Percentiles rank a stretch among this genome's conserved stretches.
These are phyloP conservation scores for Microbotryomycetes sp. DNA, from an alignment of 1,284 basidiomycete genomes.

Conservation along the genomic window DNA sequence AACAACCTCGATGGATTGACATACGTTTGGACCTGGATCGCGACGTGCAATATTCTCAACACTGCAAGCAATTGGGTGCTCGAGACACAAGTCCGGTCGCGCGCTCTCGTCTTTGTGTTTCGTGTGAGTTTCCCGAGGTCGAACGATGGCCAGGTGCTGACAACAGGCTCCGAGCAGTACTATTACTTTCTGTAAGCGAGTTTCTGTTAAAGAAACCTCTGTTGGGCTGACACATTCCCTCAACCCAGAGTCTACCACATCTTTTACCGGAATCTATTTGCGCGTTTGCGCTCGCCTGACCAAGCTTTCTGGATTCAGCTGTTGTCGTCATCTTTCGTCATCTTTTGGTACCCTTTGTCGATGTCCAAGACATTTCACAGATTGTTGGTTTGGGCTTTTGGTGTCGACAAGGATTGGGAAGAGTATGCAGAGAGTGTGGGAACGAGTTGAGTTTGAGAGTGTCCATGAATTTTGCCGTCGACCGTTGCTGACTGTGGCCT, in stretches of 20 bases:
- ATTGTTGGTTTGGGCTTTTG: slow-evolving; percentile 43
- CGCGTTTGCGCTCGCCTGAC: slow-evolving; percentile 39
- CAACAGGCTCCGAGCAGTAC: slow-evolving; percentile 28
- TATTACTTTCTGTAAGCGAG: slow-evolving; percentile 39
- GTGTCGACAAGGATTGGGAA: slow-evolving; percentile 46
- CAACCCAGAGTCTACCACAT: slow-evolving; percentile 36
- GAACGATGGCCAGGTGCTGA: not conserved
- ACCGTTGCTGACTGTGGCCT: not conserved
- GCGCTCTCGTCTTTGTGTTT: slow-evolving; percentile 51
- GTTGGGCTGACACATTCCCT: not conserved
- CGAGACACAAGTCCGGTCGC: slow-evolving; percentile 47
- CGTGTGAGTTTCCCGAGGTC: slow-evolving; percentile 8
- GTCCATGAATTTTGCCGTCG: not conserved
- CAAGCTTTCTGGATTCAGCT: slow-evolving; percentile 48
- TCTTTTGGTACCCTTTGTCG: slow-evolving; percentile 50
- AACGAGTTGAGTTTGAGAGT: slow-evolving; percentile 33
- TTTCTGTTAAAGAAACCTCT: too few species aligned
- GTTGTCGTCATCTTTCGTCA: slow-evolving; percentile 48
- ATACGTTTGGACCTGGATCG: slow-evolving; percentile 51
- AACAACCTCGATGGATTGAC: slow-evolving; percentile 49
- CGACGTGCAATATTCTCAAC: slow-evolving; percentile 44
- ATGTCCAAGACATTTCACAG: slow-evolving; percentile 47
- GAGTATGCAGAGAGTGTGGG: slow-evolving; percentile 49
- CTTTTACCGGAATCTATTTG: slow-evolving; percentile 46
- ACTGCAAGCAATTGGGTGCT: slow-evolving; percentile 48